These are phyloP conservation scores for Galeopsis tetrahit DNA, from an alignment of 257 asterid species.

Conservation along the genomic window DNA sequence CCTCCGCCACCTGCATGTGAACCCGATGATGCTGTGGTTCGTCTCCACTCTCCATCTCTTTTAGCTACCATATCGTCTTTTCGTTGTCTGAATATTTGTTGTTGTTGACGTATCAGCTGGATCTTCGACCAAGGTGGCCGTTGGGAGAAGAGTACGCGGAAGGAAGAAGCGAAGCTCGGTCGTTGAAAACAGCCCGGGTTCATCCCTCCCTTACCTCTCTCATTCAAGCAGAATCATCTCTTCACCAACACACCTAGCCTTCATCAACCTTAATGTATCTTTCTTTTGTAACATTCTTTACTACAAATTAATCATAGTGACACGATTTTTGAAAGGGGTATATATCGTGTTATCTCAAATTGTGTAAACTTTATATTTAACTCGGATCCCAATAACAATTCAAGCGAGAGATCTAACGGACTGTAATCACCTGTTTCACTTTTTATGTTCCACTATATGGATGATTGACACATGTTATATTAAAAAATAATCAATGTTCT, in stretches of 20 bases:
- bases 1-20: constrained; percentile 94
- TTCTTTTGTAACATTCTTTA: constrained; percentile 4
- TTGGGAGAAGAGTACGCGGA: constrained; percentile 83
- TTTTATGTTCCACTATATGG: too few relatives aligned
- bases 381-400: too few relatives aligned
- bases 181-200: constrained; percentile 73
- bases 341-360: too few relatives aligned
- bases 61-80: not conserved
- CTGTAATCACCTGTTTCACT: too few relatives aligned
- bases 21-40: constrained; percentile 84
- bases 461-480: too few relatives aligned
- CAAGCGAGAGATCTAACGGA: too few relatives aligned
- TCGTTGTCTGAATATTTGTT: constrained; percentile 20
- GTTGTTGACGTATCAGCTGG: constrained; percentile 58
- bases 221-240: constrained; percentile 59
- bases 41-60: constrained; percentile 41
- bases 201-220: constrained; percentile 96
- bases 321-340: not conserved
- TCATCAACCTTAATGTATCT: not conserved
- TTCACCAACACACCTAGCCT: constrained; percentile 37
- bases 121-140: constrained; percentile 97
- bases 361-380: too few relatives aligned
- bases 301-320: not conserved
- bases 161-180: constrained; percentile 95
- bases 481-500: too few relatives aligned